Evolutionary conservation across 192 early-diverging fungal genomes (phyloP).

Genomic region (Coemansia asiatica): DNA sequence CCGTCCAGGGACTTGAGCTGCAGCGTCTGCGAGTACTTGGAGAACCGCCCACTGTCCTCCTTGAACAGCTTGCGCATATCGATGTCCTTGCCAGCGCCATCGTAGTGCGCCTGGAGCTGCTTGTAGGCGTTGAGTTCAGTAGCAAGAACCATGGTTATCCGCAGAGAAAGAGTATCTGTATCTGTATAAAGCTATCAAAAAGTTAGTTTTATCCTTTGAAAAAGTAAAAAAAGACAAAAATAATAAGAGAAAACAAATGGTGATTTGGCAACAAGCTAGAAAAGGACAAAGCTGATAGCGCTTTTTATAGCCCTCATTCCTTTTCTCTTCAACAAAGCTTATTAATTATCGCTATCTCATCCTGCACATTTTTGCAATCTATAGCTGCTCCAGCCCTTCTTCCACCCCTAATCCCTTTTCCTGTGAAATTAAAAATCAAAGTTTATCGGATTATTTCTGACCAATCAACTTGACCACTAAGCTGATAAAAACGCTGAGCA

Average conservation of each 20-base stretch:
- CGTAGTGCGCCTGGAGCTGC: constrained; percentile 87
- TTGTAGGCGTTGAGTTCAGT: constrained; percentile 82
- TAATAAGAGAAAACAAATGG: background rate
- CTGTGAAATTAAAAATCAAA: background rate
- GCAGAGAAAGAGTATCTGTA: background rate
- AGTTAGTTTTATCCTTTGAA: background rate
- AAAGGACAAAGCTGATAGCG: background rate
- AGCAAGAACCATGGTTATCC: constrained; percentile 64
- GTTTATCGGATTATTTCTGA: background rate
- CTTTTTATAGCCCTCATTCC: background rate
- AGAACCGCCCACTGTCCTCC: constrained; percentile 74
- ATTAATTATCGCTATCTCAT: background rate
- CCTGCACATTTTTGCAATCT: no score
- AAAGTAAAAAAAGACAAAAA: background rate
- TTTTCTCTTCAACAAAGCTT: background rate
- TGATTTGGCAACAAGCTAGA: no score
- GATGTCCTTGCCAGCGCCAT: constrained; percentile 68
- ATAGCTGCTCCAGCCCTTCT: no score
- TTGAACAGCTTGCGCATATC: constrained; percentile 81
- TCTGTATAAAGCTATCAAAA: background rate
- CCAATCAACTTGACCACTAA: constrained; percentile 8
- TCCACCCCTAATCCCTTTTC: background rate
- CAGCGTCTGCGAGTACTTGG: constrained; percentile 75
- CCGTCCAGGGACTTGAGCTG: constrained; percentile 50
- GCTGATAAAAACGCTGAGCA: background rate